Evolutionary conservation across 768 basidiomycete species (phyloP).

Genomic region (Boletus reticulatus): DNA sequence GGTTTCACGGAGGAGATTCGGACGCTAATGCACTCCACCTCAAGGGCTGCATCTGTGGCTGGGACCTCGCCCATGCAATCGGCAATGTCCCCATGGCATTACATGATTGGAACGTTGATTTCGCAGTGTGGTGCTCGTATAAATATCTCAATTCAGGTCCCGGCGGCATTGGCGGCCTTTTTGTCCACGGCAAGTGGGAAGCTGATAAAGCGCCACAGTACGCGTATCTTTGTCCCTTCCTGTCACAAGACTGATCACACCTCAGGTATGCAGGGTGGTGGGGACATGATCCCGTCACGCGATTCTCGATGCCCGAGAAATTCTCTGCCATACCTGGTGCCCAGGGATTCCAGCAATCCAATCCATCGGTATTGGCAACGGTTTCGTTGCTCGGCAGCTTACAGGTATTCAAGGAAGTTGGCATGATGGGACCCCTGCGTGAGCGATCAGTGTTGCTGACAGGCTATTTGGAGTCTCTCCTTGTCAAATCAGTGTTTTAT

Average conservation of each 20-base stretch:
- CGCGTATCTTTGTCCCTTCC: conserved; percentile 24
- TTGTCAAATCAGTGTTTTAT: conserved; percentile 64
- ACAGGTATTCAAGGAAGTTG: conserved; percentile 73
- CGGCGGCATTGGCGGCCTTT: conserved; percentile 95
- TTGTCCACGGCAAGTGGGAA: conserved; percentile 82
- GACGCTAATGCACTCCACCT: conserved; percentile 11
- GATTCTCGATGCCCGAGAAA: conserved; percentile 84
- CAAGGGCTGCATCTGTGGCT: conserved; percentile 93
- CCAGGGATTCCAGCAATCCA: conserved; percentile 94
- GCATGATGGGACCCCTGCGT: conserved; percentile 69
- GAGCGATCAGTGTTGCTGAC: conserved; percentile 73
- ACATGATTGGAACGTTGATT: conserved; percentile 94
- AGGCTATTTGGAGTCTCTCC: conserved; percentile 59
- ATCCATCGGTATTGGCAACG: conserved; percentile 79
- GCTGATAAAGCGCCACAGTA: conserved; percentile 61
- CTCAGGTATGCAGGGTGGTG: conserved; percentile 93
- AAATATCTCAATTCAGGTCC: conserved; percentile 97
- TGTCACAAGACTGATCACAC: conserved; percentile 11
- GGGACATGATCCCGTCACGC: conserved; percentile 86
- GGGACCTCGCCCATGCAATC: conserved; percentile 94
- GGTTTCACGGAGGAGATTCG: conserved; percentile 7
- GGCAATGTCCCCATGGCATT: conserved; percentile 90
- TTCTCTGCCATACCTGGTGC: conserved; percentile 89
- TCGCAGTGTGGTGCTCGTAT: conserved; percentile 99
- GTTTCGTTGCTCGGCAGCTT: conserved; percentile 84